A percentile compares a stretch with the other conserved stretches of the same genome.
Evolutionary conservation across 371 early-diverging fungal species (phyloP).

Genomic region (Apophysomyces elegans): DNA sequence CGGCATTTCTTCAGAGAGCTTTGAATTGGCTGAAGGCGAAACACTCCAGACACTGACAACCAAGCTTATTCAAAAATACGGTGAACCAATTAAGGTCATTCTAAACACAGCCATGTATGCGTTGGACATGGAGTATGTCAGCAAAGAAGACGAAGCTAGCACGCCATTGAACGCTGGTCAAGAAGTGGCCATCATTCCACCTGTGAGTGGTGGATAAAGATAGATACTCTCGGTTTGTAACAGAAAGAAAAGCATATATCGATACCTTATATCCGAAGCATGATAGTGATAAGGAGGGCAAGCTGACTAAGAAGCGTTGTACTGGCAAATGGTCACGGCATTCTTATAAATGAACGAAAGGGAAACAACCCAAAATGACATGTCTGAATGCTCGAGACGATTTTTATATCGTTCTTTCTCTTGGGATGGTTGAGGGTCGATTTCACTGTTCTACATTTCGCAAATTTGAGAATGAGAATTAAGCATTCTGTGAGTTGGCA

Average conservation of each 20-base stretch:
- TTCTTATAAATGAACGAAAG: too few relatives aligned
- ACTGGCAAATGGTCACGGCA: too few relatives aligned
- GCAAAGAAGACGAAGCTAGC: conserved; percentile 34
- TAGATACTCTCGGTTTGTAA: neutral
- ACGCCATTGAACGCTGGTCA: conserved; percentile 50
- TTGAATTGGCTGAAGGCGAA: conserved; percentile 34
- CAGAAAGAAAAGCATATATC: neutral
- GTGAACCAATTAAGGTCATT: conserved; percentile 37
- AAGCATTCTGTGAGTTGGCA: too few relatives aligned
- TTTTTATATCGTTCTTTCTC: too few relatives aligned
- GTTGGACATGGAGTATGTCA: conserved; percentile 72
- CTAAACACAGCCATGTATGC: conserved; percentile 64
- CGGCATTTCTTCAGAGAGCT: conserved; percentile 39
- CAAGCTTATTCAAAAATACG: conserved; percentile 42
- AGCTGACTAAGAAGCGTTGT: too few relatives aligned
- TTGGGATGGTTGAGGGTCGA: too few relatives aligned
- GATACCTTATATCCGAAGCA: too few relatives aligned
- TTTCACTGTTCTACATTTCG: too few relatives aligned
- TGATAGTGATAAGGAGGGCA: too few relatives aligned
- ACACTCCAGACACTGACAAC: conserved; percentile 36
- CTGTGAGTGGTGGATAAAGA: conserved; percentile 75
- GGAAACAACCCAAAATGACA: too few relatives aligned
- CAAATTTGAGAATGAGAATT: too few relatives aligned
- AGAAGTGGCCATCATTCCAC: conserved; percentile 77
- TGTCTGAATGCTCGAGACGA: too few relatives aligned